Evolutionary conservation across 139 green algal genomes (phyloP).

Genomic region (Microglena sp.): DNA sequence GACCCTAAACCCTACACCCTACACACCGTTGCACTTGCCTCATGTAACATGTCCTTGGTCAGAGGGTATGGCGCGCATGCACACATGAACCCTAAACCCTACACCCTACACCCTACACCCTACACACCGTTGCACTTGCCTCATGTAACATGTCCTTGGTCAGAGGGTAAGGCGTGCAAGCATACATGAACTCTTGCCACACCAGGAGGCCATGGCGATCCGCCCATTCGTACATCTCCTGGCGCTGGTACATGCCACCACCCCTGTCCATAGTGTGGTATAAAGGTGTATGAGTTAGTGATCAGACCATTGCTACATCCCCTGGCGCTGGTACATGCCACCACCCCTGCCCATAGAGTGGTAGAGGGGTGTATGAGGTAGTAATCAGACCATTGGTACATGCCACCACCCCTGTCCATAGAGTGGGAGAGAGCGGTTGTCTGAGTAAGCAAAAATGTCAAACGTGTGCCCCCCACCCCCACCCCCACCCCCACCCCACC

Average conservation of each 20-base stretch:
- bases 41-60: too few species aligned
- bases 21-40: too few species aligned
- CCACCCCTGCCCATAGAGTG: conserved; percentile 25
- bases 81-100: too few species aligned
- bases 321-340: conserved; percentile 42
- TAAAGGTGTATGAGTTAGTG: too few species aligned
- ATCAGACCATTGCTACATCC: conserved; percentile 59
- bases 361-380: too few species aligned
- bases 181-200: conserved; percentile 32
- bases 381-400: conserved; percentile 49
- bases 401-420: conserved; percentile 31
- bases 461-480: background rate
- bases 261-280: conserved; percentile 17
- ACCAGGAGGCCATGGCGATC: conserved; percentile 63
- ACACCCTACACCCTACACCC: too few species aligned
- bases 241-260: conserved; percentile 37
- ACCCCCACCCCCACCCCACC: too few species aligned
- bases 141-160: too few species aligned
- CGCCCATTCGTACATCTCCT: conserved; percentile 56
- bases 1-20: too few species aligned
- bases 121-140: too few species aligned
- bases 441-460: too few species aligned
- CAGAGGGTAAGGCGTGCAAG: background rate
- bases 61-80: too few species aligned
- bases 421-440: background rate